Conservation (phyloP, 352 stramenopile species). For the Phytophthora quininea region DNA sequence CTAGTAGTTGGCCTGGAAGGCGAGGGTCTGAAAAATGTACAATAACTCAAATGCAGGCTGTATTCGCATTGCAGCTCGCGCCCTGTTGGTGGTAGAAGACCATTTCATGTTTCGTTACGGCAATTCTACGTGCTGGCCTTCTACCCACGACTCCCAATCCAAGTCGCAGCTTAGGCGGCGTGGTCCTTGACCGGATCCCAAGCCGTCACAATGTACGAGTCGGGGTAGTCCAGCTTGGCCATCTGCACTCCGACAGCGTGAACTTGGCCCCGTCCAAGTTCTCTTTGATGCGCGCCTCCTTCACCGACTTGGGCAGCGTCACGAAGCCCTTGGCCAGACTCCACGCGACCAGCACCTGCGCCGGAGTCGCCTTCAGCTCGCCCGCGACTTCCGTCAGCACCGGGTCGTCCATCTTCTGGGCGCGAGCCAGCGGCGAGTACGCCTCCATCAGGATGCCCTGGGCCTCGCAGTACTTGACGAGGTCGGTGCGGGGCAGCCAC, state of each 20-base stretch:
- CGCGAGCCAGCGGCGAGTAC: conserved; percentile 57
- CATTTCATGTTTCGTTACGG: too few relatives aligned
- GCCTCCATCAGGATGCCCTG: conserved; percentile 58
- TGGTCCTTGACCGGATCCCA: too few relatives aligned
- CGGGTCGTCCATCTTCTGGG: conserved; percentile 37
- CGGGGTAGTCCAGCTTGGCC: conserved; percentile 23
- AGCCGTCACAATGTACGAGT: too few relatives aligned
- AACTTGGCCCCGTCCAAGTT: conserved; percentile 33
- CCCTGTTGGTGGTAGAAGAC: too few relatives aligned
- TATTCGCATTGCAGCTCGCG: too few relatives aligned
- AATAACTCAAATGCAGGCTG: too few relatives aligned
- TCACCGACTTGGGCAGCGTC: conserved; percentile 71
- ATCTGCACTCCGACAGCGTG: conserved; percentile 46
- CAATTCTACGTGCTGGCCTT: too few relatives aligned
- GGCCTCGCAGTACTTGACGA: conserved; percentile 61
- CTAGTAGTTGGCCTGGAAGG: too few relatives aligned
- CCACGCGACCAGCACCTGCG: conserved; percentile 62
- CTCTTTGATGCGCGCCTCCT: conserved; percentile 55
- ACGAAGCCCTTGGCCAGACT: conserved; percentile 63
- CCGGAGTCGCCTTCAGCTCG: conserved; percentile 42
- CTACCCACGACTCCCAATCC: too few relatives aligned
- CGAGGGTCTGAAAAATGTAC: too few relatives aligned
- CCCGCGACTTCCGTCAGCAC: conserved; percentile 44
- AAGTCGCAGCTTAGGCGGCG: too few relatives aligned
- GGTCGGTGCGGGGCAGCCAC: conserved; percentile 66